Evolutionary conservation across 106 monocot species (phyloP).

Genomic region (Gastrodia elata): DNA sequence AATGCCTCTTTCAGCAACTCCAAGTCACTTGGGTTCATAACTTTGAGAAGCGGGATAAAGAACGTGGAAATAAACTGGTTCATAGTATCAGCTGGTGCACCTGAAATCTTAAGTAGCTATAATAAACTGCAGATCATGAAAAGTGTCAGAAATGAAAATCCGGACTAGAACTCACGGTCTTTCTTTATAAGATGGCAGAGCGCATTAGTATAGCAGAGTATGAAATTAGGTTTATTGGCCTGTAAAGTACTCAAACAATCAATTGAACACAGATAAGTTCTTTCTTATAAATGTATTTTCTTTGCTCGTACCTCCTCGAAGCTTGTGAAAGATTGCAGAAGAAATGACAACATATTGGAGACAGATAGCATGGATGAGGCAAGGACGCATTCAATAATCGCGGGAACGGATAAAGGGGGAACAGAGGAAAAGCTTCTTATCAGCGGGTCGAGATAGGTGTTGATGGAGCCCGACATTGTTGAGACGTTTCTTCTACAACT

Average conservation of each 20-base stretch:
- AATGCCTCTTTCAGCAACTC: conserved; percentile 45
- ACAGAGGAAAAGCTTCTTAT: conserved; percentile 35
- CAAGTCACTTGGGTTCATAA: conserved; percentile 20
- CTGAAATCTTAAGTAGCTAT: conserved; percentile 5
- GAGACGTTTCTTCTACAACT: neutral
- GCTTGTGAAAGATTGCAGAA: conserved; percentile 38
- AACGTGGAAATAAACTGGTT: conserved; percentile 33
- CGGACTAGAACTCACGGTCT: conserved; percentile 16
- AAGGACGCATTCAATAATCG: conserved; percentile 79
- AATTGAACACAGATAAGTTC: neutral
- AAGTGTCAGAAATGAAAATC: neutral
- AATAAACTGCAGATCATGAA: neutral
- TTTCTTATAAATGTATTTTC: neutral
- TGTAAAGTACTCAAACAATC: conserved; percentile 6
- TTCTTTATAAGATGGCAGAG: conserved; percentile 53
- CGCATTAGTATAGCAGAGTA: conserved; percentile 27
- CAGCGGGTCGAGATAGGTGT: conserved; percentile 42
- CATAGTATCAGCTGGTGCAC: conserved; percentile 15
- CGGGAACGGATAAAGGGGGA: conserved; percentile 48
- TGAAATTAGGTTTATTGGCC: conserved; percentile 11
- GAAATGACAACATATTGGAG: conserved; percentile 38
- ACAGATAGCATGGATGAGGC: conserved; percentile 42
- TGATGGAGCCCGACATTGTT: neutral
- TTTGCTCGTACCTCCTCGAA: conserved; percentile 21
- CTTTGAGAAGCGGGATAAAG: conserved; percentile 45